phyloP scores from a whole-genome alignment of 2,329 filamentous ascomycete genomes.

The Aspergillus terreus region DNA sequence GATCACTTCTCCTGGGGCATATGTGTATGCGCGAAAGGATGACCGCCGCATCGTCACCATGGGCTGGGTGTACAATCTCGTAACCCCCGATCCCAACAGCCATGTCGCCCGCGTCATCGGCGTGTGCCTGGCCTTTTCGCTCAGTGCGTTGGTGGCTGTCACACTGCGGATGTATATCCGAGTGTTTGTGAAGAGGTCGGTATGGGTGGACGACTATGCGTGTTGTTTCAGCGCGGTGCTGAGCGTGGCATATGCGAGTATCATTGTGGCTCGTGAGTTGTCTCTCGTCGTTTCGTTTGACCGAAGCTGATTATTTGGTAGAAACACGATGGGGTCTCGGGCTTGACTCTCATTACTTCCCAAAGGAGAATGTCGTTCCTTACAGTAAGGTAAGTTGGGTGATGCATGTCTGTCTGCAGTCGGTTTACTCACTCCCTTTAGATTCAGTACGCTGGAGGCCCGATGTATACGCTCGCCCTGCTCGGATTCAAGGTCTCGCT shows the following conservation, averaged over 20 bases:
- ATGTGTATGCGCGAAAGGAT: not conserved
- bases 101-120: constrained; percentile 19
- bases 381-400: constrained; percentile 22
- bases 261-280: constrained; percentile 20
- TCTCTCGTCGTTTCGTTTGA: not conserved
- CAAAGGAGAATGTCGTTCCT: constrained; percentile 19
- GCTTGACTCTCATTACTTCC: constrained; percentile 16
- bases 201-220: constrained; percentile 27
- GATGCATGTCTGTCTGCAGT: not conserved
- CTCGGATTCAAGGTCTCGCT: constrained; percentile 49
- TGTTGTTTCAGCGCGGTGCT: constrained; percentile 19
- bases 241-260: constrained; percentile 14
- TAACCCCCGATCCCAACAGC: constrained; percentile 18
- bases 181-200: constrained; percentile 12
- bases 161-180: constrained; percentile 24
- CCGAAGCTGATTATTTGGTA: constrained; percentile 4
- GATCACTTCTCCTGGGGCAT: too few relatives aligned
- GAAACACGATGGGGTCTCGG: constrained; percentile 28
- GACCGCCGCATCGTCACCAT: constrained; percentile 11
- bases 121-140: constrained; percentile 19
- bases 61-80: constrained; percentile 29
- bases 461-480: constrained; percentile 28
- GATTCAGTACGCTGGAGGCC: constrained; percentile 28
- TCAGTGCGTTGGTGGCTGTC: constrained; percentile 19
- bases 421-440: constrained; percentile 1